phyloP scores from a whole-genome alignment of 129 eudicot species.

The Artemisia argyi region DNA sequence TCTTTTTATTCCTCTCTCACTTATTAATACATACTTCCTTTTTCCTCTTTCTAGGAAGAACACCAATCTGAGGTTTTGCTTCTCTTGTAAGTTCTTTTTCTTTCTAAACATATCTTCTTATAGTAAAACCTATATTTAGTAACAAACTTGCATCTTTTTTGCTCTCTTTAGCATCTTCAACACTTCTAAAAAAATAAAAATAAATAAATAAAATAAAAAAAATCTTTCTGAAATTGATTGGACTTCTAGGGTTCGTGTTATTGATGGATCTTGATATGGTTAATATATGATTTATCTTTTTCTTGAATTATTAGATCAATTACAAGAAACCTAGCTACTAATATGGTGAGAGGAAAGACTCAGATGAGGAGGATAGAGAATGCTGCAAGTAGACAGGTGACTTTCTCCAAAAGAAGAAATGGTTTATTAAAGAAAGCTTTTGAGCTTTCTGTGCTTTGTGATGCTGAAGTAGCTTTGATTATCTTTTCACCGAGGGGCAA shows the following conservation, averaged over 20 bases:
- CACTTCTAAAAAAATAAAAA: not conserved
- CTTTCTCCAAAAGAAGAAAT: constrained; percentile 82
- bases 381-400: constrained; percentile 89
- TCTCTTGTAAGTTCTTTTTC: constrained; percentile 32
- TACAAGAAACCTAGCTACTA: constrained; percentile 20
- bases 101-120: constrained; percentile 31
- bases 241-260: constrained; percentile 15
- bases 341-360: constrained; percentile 89
- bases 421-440: constrained; percentile 80
- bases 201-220: too few species aligned
- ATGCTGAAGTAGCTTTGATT: constrained; percentile 81
- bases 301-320: constrained; percentile 20
- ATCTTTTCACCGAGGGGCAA: constrained; percentile 93
- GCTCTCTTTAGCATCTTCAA: constrained; percentile 11
- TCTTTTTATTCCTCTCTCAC: not conserved
- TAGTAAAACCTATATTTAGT: constrained; percentile 36
- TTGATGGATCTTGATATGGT: constrained; percentile 25
- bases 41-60: constrained; percentile 22
- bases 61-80: constrained; percentile 32
- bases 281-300: constrained; percentile 3
- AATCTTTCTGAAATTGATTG: too few species aligned
- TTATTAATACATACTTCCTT: not conserved
- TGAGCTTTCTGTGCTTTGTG: constrained; percentile 92
- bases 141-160: constrained; percentile 25
- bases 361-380: constrained; percentile 92